Conservation (phyloP, 2,329 filamentous ascomycete genomes). For the Colletotrichum sp. region DNA sequence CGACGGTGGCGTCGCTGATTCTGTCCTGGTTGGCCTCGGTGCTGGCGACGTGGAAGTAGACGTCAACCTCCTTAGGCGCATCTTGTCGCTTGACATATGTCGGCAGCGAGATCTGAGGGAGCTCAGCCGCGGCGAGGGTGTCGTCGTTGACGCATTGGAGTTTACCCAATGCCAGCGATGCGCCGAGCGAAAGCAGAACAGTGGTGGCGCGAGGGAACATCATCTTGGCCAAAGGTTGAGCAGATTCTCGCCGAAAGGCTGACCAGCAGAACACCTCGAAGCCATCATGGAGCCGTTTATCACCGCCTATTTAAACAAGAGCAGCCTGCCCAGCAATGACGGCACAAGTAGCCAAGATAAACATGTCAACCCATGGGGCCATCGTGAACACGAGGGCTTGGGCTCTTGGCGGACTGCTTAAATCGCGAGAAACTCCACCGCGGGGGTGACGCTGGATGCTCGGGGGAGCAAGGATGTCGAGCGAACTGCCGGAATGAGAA, state of each 20-base stretch:
- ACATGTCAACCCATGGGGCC: neutral
- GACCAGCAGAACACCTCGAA: neutral
- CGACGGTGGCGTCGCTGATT: neutral
- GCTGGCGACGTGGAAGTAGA: slow-evolving; percentile 58
- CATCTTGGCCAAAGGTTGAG: neutral
- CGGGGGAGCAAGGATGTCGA: neutral
- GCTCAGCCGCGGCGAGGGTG: neutral
- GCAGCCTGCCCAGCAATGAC: neutral
- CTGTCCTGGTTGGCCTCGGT: slow-evolving; percentile 41
- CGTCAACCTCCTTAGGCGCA: slow-evolving; percentile 28
- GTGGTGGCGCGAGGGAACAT: neutral
- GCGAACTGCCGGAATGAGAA: slow-evolving; percentile 6
- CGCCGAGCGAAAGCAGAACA: neutral
- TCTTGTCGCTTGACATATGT: slow-evolving; percentile 2
- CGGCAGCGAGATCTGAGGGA: neutral
- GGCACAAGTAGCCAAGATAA: neutral
- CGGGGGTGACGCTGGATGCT: neutral
- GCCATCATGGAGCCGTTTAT: neutral
- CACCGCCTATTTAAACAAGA: neutral
- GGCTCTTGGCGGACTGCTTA: neutral
- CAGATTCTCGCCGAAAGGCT: neutral
- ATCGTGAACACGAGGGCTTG: slow-evolving; percentile 13
- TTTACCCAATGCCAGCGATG: neutral
- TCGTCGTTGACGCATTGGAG: slow-evolving; percentile 13
- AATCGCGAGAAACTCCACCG: neutral